These are phyloP conservation scores for Phytophthora macrochlamydospora DNA, from an alignment of 352 stramenopile genomes.

Conservation along the genomic window DNA sequence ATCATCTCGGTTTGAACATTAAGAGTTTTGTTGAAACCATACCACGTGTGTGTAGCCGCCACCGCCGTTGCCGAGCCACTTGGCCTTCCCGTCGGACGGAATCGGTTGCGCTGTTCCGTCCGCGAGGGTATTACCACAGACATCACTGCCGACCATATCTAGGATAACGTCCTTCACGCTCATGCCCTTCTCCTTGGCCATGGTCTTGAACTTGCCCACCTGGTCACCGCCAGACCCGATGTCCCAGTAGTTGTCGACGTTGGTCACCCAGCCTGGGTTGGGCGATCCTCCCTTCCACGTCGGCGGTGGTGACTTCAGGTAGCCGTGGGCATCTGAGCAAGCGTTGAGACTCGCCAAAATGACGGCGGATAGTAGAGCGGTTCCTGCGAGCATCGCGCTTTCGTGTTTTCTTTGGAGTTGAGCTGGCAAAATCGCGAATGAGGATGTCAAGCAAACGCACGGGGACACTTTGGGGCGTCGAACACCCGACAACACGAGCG, in stretches of 20 bases:
- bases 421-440: no score
- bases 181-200: slow-evolving; percentile 16
- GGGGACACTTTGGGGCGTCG: no score
- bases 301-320: slow-evolving; percentile 10
- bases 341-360: neutral
- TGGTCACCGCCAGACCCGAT: slow-evolving; percentile 13
- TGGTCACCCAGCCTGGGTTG: slow-evolving; percentile 4
- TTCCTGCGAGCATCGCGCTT: neutral
- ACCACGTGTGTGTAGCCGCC: slow-evolving; percentile 12
- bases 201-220: slow-evolving; percentile 8
- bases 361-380: neutral
- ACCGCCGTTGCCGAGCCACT: slow-evolving; percentile 20
- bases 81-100: slow-evolving; percentile 19
- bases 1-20: neutral
- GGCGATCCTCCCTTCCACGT: neutral
- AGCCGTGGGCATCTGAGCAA: slow-evolving; percentile 7
- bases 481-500: no score
- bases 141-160: neutral
- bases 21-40: neutral
- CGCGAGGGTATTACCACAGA: slow-evolving; percentile 26
- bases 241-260: slow-evolving; percentile 13
- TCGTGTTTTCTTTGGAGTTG: no score
- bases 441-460: no score
- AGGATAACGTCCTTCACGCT: slow-evolving; percentile 20
- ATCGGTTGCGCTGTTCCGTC: slow-evolving; percentile 20